A percentile compares a stretch with the other conserved stretches of the same genome.
Evolutionary conservation across 2,329 filamentous ascomycete species (phyloP).

Genomic region (Pseudohalonectria lignicola): DNA sequence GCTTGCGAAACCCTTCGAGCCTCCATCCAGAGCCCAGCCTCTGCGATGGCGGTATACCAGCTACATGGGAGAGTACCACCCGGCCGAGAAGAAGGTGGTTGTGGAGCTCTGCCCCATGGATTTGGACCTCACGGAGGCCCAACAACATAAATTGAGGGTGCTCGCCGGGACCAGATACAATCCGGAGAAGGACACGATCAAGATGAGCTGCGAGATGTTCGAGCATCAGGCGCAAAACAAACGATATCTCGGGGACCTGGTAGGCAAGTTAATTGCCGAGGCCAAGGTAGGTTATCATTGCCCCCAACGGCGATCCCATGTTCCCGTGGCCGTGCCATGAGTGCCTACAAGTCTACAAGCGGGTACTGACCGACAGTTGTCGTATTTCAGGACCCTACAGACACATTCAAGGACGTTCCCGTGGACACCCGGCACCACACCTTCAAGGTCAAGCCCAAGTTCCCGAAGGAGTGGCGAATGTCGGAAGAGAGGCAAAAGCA

Average conservation of each 20-base stretch:
- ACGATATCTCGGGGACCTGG: conserved; percentile 74
- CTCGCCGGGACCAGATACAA: conserved; percentile 80
- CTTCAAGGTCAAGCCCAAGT: conserved; percentile 53
- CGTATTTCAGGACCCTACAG: conserved; percentile 47
- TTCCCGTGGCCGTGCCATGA: too few relatives aligned
- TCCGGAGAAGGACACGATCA: conserved; percentile 67
- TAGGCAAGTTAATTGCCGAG: conserved; percentile 61
- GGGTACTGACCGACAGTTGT: too few relatives aligned
- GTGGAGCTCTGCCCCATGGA: conserved; percentile 75
- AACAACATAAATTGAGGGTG: conserved; percentile 77
- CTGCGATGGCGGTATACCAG: conserved; percentile 94
- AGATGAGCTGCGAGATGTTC: conserved; percentile 85
- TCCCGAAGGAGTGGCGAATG: conserved; percentile 77
- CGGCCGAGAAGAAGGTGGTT: conserved; percentile 86
- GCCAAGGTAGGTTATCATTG: conserved; percentile 56
- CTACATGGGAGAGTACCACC: conserved; percentile 90
- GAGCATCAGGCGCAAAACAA: conserved; percentile 93
- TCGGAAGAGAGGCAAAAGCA: conserved; percentile 55
- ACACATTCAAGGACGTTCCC: conserved; percentile 82
- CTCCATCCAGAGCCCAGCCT: conserved; percentile 55
- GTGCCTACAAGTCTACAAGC: too few relatives aligned
- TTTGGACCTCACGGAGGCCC: conserved; percentile 54
- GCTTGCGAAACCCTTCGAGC: conserved; percentile 69
- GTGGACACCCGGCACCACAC: conserved; percentile 81
- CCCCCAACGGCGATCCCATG: too few relatives aligned